Evolutionary conservation across 768 basidiomycete species (phyloP), one percentile per base, ranked within the genome.

Genomic region (Xerocomellus intermedius): DNA sequence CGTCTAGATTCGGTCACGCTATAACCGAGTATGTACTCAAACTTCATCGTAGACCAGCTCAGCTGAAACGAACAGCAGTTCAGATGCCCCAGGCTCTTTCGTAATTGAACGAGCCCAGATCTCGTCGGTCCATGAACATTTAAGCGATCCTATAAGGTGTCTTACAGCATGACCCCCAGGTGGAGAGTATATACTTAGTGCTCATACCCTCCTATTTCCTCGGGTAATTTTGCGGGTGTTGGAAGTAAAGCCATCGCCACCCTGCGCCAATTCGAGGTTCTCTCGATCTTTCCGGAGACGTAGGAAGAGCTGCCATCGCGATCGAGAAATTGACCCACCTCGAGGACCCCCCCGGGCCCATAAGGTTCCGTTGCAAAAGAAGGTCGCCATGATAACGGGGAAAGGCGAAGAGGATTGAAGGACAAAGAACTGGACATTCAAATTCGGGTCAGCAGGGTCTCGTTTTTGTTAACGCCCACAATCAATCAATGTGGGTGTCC

Each of bases 221-320:
- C 30, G 30, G 30, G 30, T 10, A 10, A 10, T 30, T 10, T 30
- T 10, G 42, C 21, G 17, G 28, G 13, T 22, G 13, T 47, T 2
- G 76, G 74, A 21, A 70, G 73, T 50, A 73, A 55, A 17, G 75
- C 67, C 41, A 61, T 76, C 52, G 77, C 79, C 13, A 73, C 77
- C 21, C 60, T 74, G 21, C 77, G 76, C 49, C 71, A 63, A 39
- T 74, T 72, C 7, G 65, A 61, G 8, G 60, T 51, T 12, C 57
- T 77, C 48, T 55, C 59, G 33, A 35, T 30, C 33, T 16, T 35
- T 5, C 33, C 2, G 63, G 24, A 65, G 16, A 17, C 22, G 16
- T 16, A 24, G 8, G 42, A 24, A 42, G 14, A 35, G 33, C 33
- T 5, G 16, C 22, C 16, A 24, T 17, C 42, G 42, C 16, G 8